phyloP scores from a whole-genome alignment of 2,329 filamentous ascomycete species.

The Tolypocladium ovalisporum region DNA sequence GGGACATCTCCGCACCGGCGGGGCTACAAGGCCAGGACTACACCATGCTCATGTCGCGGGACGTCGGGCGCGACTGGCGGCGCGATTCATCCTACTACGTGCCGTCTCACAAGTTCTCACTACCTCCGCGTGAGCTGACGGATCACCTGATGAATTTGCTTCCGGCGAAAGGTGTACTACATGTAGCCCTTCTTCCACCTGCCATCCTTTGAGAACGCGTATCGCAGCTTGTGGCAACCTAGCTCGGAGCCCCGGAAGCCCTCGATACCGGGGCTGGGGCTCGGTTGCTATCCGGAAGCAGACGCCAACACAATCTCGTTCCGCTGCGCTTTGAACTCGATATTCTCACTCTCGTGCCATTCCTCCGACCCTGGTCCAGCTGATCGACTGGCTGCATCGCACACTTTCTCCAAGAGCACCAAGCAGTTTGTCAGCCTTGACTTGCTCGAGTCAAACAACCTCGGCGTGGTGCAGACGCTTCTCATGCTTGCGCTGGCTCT shows the following conservation, averaged over 20 bases:
- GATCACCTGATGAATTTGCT: constrained; percentile 28
- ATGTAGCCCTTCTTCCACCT: constrained; percentile 33
- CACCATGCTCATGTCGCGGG: neutral
- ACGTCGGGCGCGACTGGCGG: constrained; percentile 1
- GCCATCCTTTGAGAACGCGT: constrained; percentile 26
- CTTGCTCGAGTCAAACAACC: neutral
- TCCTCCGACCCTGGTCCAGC: neutral
- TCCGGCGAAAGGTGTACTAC: constrained; percentile 26
- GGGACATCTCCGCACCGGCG: neutral
- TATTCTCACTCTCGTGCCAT: neutral
- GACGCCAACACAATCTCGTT: constrained; percentile 22
- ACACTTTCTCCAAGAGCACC: neutral
- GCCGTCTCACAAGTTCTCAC: constrained; percentile 14
- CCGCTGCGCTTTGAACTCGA: constrained; percentile 17
- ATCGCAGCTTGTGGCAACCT: constrained; percentile 25
- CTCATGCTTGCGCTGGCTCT: constrained; percentile 26
- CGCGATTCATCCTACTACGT: constrained; percentile 5
- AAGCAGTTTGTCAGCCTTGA: neutral
- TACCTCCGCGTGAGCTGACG: constrained; percentile 28
- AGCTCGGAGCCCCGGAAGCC: neutral
- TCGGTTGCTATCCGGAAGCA: constrained; percentile 14
- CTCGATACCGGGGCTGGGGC: constrained; percentile 14
- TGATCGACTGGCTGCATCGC: neutral
- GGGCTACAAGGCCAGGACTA: neutral
- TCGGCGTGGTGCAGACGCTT: constrained; percentile 26